A percentile compares a stretch with the other conserved stretches of the same genome.
Conservation (phyloP, 2,329 filamentous ascomycete species). For the Botryotinia convoluta region DNA sequence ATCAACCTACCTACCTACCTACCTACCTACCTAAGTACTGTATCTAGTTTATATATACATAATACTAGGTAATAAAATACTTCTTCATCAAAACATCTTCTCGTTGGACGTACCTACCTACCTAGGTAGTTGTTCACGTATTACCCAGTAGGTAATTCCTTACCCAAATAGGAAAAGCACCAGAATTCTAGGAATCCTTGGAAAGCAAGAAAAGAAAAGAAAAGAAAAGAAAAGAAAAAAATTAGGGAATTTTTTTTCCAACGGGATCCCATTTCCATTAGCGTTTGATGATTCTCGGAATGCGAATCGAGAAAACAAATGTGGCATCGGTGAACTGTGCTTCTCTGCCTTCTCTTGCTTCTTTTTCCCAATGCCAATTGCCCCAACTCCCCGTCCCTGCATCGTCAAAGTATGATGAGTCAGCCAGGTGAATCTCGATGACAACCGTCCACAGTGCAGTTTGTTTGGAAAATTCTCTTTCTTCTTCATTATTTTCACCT, state of each 20-base stretch:
- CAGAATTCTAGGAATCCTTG: background rate
- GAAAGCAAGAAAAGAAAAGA: background rate
- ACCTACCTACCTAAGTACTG: background rate
- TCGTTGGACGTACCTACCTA: background rate
- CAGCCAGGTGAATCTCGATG: background rate
- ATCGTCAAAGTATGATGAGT: background rate
- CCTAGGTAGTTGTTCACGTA: background rate
- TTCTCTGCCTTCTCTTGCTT: background rate
- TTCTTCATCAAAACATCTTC: no score
- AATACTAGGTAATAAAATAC: no score
- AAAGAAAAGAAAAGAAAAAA: background rate
- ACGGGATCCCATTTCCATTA: background rate
- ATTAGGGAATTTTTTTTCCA: background rate
- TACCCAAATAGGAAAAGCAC: background rate
- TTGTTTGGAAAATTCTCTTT: background rate
- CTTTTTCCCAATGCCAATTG: background rate
- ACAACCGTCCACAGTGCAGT: background rate
- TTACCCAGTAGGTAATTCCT: background rate
- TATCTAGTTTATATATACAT: no score
- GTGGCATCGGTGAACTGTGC: background rate
- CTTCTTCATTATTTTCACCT: background rate
- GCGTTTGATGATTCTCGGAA: background rate
- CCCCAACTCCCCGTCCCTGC: background rate
- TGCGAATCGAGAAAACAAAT: constrained; percentile 12
- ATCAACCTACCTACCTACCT: background rate